These are phyloP conservation scores for Saraca asoca DNA, from an alignment of 331 rosid species.

Conservation along the genomic window DNA sequence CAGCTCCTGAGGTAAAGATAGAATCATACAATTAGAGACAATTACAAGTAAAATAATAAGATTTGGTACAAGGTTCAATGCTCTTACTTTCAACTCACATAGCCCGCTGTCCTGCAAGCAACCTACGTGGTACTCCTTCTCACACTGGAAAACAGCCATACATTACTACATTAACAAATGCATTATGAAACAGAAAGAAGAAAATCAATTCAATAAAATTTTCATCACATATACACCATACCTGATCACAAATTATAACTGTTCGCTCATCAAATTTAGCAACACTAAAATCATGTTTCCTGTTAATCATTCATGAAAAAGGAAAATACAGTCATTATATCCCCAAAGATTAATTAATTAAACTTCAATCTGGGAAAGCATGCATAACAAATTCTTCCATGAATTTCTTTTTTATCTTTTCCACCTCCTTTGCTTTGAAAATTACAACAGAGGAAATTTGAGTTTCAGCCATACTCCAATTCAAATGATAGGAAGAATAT, in stretches of 20 bases:
- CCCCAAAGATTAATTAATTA: conserved; percentile 1
- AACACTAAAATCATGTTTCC: conserved; percentile 89
- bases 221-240: conserved; percentile 42
- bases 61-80: conserved; percentile 24
- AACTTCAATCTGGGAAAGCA: conserved; percentile 9
- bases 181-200: neutral
- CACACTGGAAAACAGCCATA: conserved; percentile 58
- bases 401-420: neutral
- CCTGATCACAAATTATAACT: conserved; percentile 94
- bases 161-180: conserved; percentile 14
- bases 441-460: neutral
- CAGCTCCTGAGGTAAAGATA: conserved; percentile 63
- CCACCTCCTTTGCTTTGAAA: too few relatives aligned
- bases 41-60: conserved; percentile 26
- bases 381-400: neutral
- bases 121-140: conserved; percentile 97
- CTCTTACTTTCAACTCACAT: conserved; percentile 79
- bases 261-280: conserved; percentile 90
- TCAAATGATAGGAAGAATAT: conserved; percentile 1
- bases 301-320: conserved; percentile 36
- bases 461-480: neutral
- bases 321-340: neutral
- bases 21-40: conserved; percentile 30
- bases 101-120: conserved; percentile 81
- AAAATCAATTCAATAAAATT: neutral